These are phyloP conservation scores for Asterochloris erici DNA, from an alignment of 139 green algal species.

Conservation along the genomic window DNA sequence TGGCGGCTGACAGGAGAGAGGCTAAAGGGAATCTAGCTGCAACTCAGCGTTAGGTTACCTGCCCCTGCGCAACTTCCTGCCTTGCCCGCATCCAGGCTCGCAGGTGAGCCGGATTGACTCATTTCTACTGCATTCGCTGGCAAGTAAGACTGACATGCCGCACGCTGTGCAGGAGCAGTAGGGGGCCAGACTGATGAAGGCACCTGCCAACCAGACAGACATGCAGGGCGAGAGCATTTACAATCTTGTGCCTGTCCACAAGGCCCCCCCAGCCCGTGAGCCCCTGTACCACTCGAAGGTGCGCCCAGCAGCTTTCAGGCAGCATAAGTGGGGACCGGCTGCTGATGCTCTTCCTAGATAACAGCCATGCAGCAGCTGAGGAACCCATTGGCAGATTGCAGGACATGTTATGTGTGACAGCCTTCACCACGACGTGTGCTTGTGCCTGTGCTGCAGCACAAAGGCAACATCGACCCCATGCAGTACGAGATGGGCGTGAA, in stretches of 20 bases:
- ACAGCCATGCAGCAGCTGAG: background rate
- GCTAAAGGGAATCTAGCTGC: background rate
- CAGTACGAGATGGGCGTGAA: conserved; percentile 36
- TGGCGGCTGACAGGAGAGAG: background rate
- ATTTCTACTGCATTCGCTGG: background rate
- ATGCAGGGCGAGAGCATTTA: conserved; percentile 59
- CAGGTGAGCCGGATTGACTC: background rate
- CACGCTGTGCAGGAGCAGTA: background rate
- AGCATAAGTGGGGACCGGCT: no score
- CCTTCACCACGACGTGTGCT: no score
- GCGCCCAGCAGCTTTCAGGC: background rate
- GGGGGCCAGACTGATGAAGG: background rate
- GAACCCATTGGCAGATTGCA: no score
- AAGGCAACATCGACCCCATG: conserved; percentile 25
- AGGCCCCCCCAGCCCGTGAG: conserved; percentile 36
- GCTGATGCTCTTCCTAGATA: background rate
- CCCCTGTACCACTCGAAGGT: conserved; percentile 52
- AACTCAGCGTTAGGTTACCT: background rate
- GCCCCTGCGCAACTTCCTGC: background rate
- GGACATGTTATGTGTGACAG: no score
- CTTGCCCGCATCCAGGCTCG: background rate
- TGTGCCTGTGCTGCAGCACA: conserved; percentile 20
- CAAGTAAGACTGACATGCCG: background rate
- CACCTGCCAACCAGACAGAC: background rate
- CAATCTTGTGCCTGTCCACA: conserved; percentile 50